phyloP scores from a whole-genome alignment of 148 eudicot genomes.

The Rhododendron vialii region DNA sequence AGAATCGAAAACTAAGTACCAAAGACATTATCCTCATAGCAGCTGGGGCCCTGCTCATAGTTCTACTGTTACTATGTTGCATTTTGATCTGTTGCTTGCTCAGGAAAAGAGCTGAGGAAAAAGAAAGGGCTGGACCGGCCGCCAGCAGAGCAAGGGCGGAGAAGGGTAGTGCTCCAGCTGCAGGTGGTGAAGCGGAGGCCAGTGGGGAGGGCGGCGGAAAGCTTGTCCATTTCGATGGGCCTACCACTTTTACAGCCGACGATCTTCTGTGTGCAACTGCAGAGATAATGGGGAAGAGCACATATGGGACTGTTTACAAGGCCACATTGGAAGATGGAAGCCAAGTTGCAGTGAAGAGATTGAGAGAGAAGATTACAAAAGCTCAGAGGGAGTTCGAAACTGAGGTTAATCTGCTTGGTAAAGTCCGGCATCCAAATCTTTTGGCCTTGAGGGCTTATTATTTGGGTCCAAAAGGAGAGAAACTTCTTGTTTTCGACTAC shows the following conservation, averaged over 20 bases:
- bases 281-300: slow-evolving; percentile 91
- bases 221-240: slow-evolving; percentile 83
- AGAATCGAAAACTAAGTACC: slow-evolving; percentile 32
- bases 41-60: slow-evolving; percentile 54
- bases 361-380: slow-evolving; percentile 74
- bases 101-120: slow-evolving; percentile 42
- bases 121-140: slow-evolving; percentile 22
- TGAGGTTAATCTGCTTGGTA: slow-evolving; percentile 77
- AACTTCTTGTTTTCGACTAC: slow-evolving; percentile 92
- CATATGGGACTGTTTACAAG: slow-evolving; percentile 89
- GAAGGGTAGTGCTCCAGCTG: slow-evolving; percentile 44
- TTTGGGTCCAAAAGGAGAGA: slow-evolving; percentile 87
- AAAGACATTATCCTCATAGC: slow-evolving; percentile 74
- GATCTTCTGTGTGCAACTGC: slow-evolving; percentile 87
- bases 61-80: slow-evolving; percentile 57
- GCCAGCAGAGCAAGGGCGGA: slow-evolving; percentile 30
- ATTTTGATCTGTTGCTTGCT: slow-evolving; percentile 60
- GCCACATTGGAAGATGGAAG: slow-evolving; percentile 83
- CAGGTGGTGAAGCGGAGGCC: slow-evolving; percentile 39
- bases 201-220: slow-evolving; percentile 73
- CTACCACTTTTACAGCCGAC: slow-evolving; percentile 79
- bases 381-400: slow-evolving; percentile 73
- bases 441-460: slow-evolving; percentile 91
- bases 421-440: slow-evolving; percentile 74
- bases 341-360: slow-evolving; percentile 80